These are phyloP conservation scores for Elaeagnus macrophylla DNA, from an alignment of 306 rosid genomes.

Conservation along the genomic window DNA sequence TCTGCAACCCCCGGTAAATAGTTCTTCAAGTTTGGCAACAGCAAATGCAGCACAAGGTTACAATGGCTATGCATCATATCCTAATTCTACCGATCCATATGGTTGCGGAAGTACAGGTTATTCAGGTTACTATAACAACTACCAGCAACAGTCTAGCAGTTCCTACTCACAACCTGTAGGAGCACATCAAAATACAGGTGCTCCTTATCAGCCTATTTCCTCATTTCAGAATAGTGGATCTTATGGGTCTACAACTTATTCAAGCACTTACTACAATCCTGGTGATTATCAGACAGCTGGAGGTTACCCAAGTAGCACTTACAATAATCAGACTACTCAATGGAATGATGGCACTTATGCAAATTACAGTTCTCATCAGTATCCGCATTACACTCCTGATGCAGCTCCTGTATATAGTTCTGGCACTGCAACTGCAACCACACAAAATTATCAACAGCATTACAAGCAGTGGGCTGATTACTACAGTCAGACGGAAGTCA, in stretches of 20 bases:
- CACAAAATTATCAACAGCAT: slow-evolving; percentile 72
- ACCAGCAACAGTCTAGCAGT: slow-evolving; percentile 84
- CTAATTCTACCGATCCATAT: slow-evolving; percentile 74
- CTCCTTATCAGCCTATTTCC: slow-evolving; percentile 99
- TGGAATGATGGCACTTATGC: slow-evolving; percentile 79
- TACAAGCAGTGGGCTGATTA: slow-evolving; percentile 87
- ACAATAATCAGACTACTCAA: slow-evolving; percentile 54
- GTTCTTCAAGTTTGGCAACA: slow-evolving; percentile 83
- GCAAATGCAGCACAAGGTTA: slow-evolving; percentile 76
- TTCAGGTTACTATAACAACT: slow-evolving; percentile 69
- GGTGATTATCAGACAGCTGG: slow-evolving; percentile 99
- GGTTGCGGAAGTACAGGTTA: slow-evolving; percentile 87
- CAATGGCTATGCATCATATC: slow-evolving; percentile 73
- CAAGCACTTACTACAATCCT: slow-evolving; percentile 99
- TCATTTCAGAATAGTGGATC: slow-evolving; percentile 99
- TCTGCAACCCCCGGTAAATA: slow-evolving; percentile 60
- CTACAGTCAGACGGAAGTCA: slow-evolving; percentile 89
- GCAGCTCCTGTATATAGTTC: slow-evolving; percentile 56
- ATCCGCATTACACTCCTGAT: slow-evolving; percentile 62
- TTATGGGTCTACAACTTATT: slow-evolving; percentile 95
- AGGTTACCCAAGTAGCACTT: slow-evolving; percentile 71
- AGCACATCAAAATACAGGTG: slow-evolving; percentile 99
- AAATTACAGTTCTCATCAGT: slow-evolving; percentile 64
- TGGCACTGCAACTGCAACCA: slow-evolving; percentile 41
- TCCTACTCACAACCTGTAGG: slow-evolving; percentile 94